Conservation (phyloP, 257 asterid genomes). For the Osmanthus fragrans region DNA sequence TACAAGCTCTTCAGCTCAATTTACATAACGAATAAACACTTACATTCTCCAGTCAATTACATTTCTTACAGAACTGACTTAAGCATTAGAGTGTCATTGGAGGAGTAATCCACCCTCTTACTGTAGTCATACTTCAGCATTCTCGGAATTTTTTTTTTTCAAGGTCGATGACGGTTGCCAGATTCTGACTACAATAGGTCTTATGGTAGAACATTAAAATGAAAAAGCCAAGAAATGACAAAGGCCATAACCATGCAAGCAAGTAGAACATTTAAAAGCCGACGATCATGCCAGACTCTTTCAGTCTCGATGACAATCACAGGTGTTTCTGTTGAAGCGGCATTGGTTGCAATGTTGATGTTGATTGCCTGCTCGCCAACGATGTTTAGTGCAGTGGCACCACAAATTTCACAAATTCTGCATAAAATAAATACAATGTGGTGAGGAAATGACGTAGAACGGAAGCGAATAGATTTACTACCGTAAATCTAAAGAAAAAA, state of each 20-base stretch:
- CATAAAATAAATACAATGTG: slow-evolving; percentile 2
- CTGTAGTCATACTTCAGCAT: not conserved
- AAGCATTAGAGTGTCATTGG: not conserved
- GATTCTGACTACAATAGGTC: not conserved
- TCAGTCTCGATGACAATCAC: slow-evolving; percentile 29
- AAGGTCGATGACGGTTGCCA: too few relatives aligned
- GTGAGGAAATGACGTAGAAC: too few relatives aligned
- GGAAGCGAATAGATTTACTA: too few relatives aligned
- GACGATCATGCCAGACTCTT: slow-evolving; percentile 43
- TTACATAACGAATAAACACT: too few relatives aligned
- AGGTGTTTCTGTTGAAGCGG: slow-evolving; percentile 29
- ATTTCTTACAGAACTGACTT: not conserved
- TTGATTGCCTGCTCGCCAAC: slow-evolving; percentile 43
- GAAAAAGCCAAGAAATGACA: slow-evolving; percentile 55
- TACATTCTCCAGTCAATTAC: not conserved
- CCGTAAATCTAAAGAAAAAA: too few relatives aligned
- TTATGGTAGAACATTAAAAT: slow-evolving; percentile 43
- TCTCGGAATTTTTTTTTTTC: not conserved
- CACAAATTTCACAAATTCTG: slow-evolving; percentile 58
- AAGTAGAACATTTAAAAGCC: slow-evolving; percentile 47
- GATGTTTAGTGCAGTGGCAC: slow-evolving; percentile 41
- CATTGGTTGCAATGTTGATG: slow-evolving; percentile 17
- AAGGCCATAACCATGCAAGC: slow-evolving; percentile 56
- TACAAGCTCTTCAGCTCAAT: not conserved
- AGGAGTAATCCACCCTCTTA: not conserved